Percentiles rank a stretch among this genome's conserved stretches.
Conservation (phyloP, 148 eudicot genomes). For the Suaeda aralocaspica region DNA sequence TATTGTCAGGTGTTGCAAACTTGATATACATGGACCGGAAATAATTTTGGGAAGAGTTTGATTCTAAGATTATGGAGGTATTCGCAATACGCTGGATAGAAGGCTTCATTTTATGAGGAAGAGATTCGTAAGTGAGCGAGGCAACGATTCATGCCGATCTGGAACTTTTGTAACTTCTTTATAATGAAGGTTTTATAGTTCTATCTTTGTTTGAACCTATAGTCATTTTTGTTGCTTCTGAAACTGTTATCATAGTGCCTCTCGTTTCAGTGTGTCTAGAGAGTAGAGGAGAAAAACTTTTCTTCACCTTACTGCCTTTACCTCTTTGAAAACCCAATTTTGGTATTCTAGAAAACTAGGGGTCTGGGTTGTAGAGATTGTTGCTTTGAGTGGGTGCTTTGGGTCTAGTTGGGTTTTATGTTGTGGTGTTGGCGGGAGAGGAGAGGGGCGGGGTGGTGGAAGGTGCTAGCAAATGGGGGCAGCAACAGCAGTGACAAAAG, state of each 20-base stretch:
- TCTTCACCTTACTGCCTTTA: no score
- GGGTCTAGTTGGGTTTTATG: no score
- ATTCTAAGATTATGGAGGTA: conserved; percentile 75
- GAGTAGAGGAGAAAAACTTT: no score
- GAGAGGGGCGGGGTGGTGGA: no score
- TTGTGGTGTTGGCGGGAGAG: no score
- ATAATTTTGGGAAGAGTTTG: conserved; percentile 92
- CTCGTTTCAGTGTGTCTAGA: background rate
- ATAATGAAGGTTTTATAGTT: conserved; percentile 64
- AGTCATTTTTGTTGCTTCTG: background rate
- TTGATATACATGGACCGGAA: conserved; percentile 79
- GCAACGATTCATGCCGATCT: conserved; percentile 86
- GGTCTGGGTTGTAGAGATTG: no score
- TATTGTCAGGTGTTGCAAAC: conserved; percentile 96
- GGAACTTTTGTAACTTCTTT: conserved; percentile 96
- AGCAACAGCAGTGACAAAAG: no score
- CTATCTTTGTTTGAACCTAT: conserved; percentile 10
- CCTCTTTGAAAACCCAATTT: no score
- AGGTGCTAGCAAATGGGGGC: no score
- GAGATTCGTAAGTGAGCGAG: conserved; percentile 97
- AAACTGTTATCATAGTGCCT: conserved; percentile 14
- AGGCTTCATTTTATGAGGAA: conserved; percentile 93
- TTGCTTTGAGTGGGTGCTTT: no score
- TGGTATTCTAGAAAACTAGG: no score
- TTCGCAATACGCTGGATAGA: conserved; percentile 80